Conservation (phyloP, 2,329 filamentous ascomycete species). For the Diaporthe velutina region DNA sequence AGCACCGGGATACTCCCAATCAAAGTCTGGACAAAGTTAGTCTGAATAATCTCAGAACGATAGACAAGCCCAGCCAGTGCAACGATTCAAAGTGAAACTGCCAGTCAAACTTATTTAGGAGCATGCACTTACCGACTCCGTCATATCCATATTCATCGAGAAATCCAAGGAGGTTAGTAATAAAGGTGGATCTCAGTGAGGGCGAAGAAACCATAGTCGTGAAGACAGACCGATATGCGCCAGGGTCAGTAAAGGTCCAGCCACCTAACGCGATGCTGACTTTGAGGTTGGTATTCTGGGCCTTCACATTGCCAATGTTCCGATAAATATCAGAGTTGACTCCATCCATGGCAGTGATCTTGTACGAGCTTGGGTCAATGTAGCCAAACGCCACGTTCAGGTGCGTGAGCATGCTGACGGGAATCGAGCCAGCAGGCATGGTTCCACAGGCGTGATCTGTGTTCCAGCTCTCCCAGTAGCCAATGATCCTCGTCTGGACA, state of each 20-base stretch:
- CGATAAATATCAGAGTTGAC: constrained; percentile 42
- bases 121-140: constrained; percentile 42
- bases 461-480: constrained; percentile 48
- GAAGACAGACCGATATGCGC: constrained; percentile 43
- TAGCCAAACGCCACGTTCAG: constrained; percentile 52
- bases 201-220: constrained; percentile 43
- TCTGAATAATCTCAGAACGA: too few relatives aligned
- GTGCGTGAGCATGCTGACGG: constrained; percentile 47
- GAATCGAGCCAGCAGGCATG: constrained; percentile 46
- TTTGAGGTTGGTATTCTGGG: constrained; percentile 46
- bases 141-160: constrained; percentile 46
- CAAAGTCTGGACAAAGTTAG: constrained; percentile 37
- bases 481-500: constrained; percentile 36
- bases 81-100: too few relatives aligned
- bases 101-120: too few relatives aligned
- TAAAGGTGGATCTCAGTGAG: constrained; percentile 41
- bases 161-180: constrained; percentile 42
- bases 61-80: too few relatives aligned
- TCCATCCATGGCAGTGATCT: constrained; percentile 38
- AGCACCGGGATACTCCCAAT: constrained; percentile 49
- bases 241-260: constrained; percentile 50
- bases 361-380: constrained; percentile 48
- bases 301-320: constrained; percentile 50
- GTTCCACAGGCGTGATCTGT: constrained; percentile 36
- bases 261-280: constrained; percentile 56